Percentiles rank a stretch among this genome's conserved stretches.
Evolutionary conservation across 2,329 filamentous ascomycete species (phyloP).

Genomic region (Microascus cirrosus): DNA sequence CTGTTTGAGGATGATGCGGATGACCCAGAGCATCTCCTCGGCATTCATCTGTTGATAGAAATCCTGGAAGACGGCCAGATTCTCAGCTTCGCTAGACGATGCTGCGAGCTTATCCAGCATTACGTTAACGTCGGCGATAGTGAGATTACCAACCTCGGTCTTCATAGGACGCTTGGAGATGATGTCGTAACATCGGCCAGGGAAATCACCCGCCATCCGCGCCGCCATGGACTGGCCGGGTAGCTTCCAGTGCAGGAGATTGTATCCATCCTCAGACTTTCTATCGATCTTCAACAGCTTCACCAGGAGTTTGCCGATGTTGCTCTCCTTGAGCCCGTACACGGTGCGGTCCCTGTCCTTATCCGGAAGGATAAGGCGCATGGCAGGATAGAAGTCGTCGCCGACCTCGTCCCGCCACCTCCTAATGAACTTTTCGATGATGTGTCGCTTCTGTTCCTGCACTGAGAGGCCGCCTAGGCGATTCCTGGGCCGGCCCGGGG

Average conservation of each 20-base stretch:
- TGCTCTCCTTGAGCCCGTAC: conserved; percentile 89
- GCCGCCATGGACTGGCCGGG: conserved; percentile 56
- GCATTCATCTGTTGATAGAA: conserved; percentile 91
- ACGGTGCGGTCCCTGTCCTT: conserved; percentile 87
- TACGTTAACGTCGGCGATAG: conserved; percentile 80
- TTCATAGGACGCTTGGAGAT: conserved; percentile 74
- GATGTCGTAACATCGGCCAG: conserved; percentile 77
- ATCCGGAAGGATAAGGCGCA: conserved; percentile 83
- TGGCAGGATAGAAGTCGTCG: conserved; percentile 82
- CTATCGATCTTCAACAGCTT: conserved; percentile 87
- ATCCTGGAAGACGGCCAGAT: conserved; percentile 66
- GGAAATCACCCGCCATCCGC: conserved; percentile 79
- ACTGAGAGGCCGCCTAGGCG: conserved; percentile 50
- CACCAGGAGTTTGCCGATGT: conserved; percentile 81
- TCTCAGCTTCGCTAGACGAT: conserved; percentile 70
- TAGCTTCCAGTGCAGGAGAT: conserved; percentile 83
- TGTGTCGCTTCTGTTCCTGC: conserved; percentile 65
- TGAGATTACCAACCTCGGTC: conserved; percentile 64
- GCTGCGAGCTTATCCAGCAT: conserved; percentile 68
- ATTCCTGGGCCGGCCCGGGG: conserved; percentile 41
- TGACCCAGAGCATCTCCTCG: conserved; percentile 87
- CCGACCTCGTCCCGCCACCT: conserved; percentile 84
- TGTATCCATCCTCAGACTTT: conserved; percentile 79
- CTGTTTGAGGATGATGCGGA: conserved; percentile 80
- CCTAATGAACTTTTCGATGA: conserved; percentile 78